Conservation (phyloP, 208 protist species). For the Leishmania turanica region DNA sequence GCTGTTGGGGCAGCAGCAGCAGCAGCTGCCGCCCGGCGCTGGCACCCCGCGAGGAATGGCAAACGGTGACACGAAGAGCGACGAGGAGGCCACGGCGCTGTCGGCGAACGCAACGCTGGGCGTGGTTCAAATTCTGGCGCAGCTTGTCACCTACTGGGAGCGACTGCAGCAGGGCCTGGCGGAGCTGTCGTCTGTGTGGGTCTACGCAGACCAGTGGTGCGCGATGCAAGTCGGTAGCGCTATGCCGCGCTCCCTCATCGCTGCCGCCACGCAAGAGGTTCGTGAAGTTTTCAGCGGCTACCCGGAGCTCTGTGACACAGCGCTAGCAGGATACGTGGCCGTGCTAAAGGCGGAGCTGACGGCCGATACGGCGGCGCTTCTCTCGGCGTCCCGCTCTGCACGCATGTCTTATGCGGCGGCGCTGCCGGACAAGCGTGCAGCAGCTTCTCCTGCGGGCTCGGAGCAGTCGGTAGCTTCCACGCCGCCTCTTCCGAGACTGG, state of each 20-base stretch:
- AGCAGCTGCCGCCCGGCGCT: constrained; percentile 10
- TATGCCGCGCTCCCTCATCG: constrained; percentile 20
- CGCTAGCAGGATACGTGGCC: constrained; percentile 34
- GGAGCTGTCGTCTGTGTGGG: constrained; percentile 61
- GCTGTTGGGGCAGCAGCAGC: constrained; percentile 8
- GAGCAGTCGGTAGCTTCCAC: neutral
- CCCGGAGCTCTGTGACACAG: constrained; percentile 25
- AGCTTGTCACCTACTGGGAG: constrained; percentile 46
- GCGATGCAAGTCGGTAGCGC: constrained; percentile 12
- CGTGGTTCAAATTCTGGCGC: constrained; percentile 28
- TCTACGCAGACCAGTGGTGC: constrained; percentile 56
- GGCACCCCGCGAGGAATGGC: neutral
- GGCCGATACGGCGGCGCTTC: constrained; percentile 35
- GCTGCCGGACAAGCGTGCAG: constrained; percentile 7
- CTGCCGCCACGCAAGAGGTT: constrained; percentile 14
- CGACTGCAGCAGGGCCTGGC: constrained; percentile 40
- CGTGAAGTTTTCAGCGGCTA: constrained; percentile 20
- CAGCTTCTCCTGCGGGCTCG: neutral
- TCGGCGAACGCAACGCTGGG: neutral
- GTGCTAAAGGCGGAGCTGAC: constrained; percentile 48
- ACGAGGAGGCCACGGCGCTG: constrained; percentile 8
- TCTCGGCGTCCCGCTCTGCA: constrained; percentile 5
- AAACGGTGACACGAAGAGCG: neutral
- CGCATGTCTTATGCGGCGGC: constrained; percentile 4
- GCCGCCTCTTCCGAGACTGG: neutral